Evolutionary conservation across 345 rosid species (phyloP), one percentile per base, ranked within the genome.

Genomic region (Dovyalis caffra): DNA sequence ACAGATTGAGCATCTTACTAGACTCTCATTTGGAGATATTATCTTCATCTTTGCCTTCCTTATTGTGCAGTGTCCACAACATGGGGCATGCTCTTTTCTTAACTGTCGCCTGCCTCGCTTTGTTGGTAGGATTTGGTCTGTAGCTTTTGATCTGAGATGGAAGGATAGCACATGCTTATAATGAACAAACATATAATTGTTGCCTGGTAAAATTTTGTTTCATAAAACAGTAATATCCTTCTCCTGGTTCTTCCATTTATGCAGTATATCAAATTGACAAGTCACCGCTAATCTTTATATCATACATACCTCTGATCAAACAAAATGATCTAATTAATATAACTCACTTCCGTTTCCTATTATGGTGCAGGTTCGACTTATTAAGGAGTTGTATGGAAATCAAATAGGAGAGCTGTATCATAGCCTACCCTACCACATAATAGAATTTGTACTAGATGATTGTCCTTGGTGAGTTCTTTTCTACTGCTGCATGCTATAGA

Each of bases 391-490:
- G 78, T 95, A 89, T 80, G 98, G 99, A 76, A 90, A 91, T 84
- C 97, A 93, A 79, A 93, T 95, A 69, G 88, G 89, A 65, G 98
- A 92, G 83, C 80, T 95, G 68, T 92, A 90, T 81, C 93, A 93
- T 74, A 93, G 96, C 83, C 96, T 91, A 83, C 97, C 99, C 1
- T 91, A 89, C 87, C 92, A 93, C 88, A 88, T 93, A 90, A 80
- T 93, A 77, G 96, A 95, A 83, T 95, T 91, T 80, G 83, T 80
- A 28, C 79, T 93, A 9, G 96, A 90, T 67, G 94, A 89, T 83
- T 80, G 82, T 77, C 93, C 90, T 76, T 89, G 99, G 98, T 93
- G 43, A 78, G 97, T 84, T 72, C 69, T 74, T 67, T 51, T 61
- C 69, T 33, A 37, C 51, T 34, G 20, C 14, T 64, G 29, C 67